phyloP scores from a whole-genome alignment of 768 basidiomycete genomes.

The Trametes cubensis region DNA sequence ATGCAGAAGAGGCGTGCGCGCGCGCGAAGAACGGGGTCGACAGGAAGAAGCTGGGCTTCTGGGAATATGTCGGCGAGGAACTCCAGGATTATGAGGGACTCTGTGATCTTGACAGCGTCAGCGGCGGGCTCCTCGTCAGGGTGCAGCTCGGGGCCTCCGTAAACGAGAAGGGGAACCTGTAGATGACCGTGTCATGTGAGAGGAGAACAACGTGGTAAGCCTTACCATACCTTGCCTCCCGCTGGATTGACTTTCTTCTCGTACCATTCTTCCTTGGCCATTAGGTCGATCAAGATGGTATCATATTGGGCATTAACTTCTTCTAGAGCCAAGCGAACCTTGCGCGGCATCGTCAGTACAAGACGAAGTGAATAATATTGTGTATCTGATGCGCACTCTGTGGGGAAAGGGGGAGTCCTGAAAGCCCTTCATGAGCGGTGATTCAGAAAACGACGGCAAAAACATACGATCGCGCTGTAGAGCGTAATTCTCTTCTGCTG shows the following conservation, averaged over 20 bases:
- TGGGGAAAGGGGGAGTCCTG: constrained; percentile 16
- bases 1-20: constrained; percentile 64
- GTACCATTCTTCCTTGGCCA: constrained; percentile 72
- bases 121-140: constrained; percentile 56
- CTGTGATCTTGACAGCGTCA: constrained; percentile 59
- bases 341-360: not conserved
- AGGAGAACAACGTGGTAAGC: not conserved
- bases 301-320: constrained; percentile 54
- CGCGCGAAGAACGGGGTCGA: constrained; percentile 57
- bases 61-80: constrained; percentile 64
- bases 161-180: constrained; percentile 60
- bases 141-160: constrained; percentile 59
- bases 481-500: no score
- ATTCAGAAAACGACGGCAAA: no score
- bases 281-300: constrained; percentile 58
- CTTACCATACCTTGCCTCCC: constrained; percentile 50
- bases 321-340: constrained; percentile 62
- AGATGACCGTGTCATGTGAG: constrained; percentile 26
- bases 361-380: not conserved
- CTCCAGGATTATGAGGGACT: constrained; percentile 66
- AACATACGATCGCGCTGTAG: no score
- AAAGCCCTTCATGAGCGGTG: no score
- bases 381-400: not conserved
- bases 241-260: constrained; percentile 63
- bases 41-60: constrained; percentile 49